Conservation (phyloP, 805 yeast species). For the Yamadazyma phyllophila region DNA sequence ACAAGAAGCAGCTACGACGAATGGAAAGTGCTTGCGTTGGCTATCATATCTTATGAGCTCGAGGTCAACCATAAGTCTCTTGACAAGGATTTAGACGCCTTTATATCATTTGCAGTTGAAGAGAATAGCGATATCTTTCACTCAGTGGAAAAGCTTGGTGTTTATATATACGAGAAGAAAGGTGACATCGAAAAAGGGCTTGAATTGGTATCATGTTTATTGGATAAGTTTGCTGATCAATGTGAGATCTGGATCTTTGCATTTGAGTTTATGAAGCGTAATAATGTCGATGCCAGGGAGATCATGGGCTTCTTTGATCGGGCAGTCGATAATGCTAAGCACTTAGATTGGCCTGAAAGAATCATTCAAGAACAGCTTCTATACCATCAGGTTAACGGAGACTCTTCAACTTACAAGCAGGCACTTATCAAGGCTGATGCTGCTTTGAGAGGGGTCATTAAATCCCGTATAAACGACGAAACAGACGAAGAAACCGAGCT, state of each 20-base stretch:
- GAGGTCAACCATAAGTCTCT: constrained; percentile 12
- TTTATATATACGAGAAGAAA: constrained; percentile 25
- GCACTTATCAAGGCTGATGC: constrained; percentile 25
- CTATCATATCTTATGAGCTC: constrained; percentile 20
- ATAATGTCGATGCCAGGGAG: constrained; percentile 19
- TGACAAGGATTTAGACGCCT: constrained; percentile 19
- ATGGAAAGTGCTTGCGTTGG: constrained; percentile 33
- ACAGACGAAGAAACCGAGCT: not conserved
- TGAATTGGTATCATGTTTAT: constrained; percentile 19
- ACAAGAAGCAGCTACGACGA: constrained; percentile 18
- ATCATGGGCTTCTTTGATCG: constrained; percentile 27
- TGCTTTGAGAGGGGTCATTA: constrained; percentile 13
- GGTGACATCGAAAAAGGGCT: constrained; percentile 22
- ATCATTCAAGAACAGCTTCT: constrained; percentile 44
- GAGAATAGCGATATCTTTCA: constrained; percentile 36
- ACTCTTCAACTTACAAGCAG: constrained; percentile 17
- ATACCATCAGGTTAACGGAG: constrained; percentile 36
- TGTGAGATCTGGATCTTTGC: constrained; percentile 49
- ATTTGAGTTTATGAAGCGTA: constrained; percentile 36
- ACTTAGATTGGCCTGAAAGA: constrained; percentile 52
- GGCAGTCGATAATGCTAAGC: constrained; percentile 25
- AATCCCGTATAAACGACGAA: not conserved
- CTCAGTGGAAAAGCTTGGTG: constrained; percentile 42
- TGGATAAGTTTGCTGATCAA: constrained; percentile 29
- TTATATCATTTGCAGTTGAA: constrained; percentile 24